These are phyloP conservation scores for Cardamine occulta DNA, from an alignment of 345 rosid species.

Conservation along the genomic window DNA sequence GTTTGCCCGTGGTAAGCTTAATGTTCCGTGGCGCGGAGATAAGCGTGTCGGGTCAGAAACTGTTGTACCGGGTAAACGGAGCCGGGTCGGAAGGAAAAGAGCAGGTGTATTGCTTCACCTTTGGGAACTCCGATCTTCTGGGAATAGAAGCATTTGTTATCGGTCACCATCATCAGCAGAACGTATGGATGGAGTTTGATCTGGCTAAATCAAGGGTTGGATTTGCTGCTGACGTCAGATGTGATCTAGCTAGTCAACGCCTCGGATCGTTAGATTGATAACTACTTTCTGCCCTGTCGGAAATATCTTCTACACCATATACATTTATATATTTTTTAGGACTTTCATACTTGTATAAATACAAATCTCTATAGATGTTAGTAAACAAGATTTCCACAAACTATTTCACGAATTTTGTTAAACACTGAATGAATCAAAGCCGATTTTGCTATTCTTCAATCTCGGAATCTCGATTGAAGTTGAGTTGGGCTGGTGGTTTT, in stretches of 20 bases:
- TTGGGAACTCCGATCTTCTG: slow-evolving; percentile 75
- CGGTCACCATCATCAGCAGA: slow-evolving; percentile 82
- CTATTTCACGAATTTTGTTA: neutral
- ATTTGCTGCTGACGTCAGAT: slow-evolving; percentile 60
- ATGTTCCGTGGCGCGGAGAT: slow-evolving; percentile 71
- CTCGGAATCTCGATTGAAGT: neutral
- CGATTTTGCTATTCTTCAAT: neutral
- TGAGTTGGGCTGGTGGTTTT: neutral
- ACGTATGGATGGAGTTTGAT: slow-evolving; percentile 89
- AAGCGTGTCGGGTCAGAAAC: slow-evolving; percentile 63
- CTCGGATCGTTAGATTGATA: slow-evolving; percentile 44
- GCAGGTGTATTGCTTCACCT: slow-evolving; percentile 75
- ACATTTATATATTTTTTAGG: neutral
- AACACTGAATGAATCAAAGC: neutral
- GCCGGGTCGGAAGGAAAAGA: slow-evolving; percentile 58
- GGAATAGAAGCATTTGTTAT: slow-evolving; percentile 77
- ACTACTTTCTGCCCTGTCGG: neutral
- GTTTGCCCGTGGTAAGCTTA: slow-evolving; percentile 56
- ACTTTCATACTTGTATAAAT: too few relatives aligned
- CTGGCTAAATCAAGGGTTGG: slow-evolving; percentile 75
- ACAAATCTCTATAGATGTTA: too few relatives aligned
- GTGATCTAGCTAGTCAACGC: slow-evolving; percentile 66
- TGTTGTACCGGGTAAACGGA: slow-evolving; percentile 63
- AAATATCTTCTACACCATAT: slow-evolving; percentile 1
- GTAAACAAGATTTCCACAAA: too few relatives aligned